Evolutionary conservation across 345 rosid species (phyloP), one percentile per base, ranked within the genome.

Genomic region (Brassica incana): DNA sequence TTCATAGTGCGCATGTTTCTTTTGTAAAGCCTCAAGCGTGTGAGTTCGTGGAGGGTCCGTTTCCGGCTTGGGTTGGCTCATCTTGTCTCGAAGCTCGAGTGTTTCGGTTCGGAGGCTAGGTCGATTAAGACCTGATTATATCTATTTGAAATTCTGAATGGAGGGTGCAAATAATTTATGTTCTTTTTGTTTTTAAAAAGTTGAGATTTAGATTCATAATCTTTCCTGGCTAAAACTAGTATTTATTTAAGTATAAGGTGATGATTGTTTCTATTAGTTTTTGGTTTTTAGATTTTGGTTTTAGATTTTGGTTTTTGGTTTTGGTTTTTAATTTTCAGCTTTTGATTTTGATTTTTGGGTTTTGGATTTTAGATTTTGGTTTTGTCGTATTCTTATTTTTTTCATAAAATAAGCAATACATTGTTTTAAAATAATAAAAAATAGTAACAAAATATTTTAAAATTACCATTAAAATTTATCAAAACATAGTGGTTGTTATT

Each of bases 1-100:
- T 79, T 81, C 76, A 74, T 85, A 84, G 69, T 65, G 85, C 85
- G 86, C 85, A 80, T 86, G 88, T 82, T 81, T 73, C 27, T 71
- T 87, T 88, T 81, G 81, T 69, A 67, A 80, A 82, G 66, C 71
- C 14, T 63, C 33, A 36, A 64, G 88, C 84, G 83, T 85, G 87
- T 75, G 52, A 36, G 54, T 62, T 52, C 33, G 38, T 70, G 76
- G 77, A 40, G 25, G 48, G 43, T 50, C 81, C 72, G 59, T 38
- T n/a, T 29, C 43, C 9, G 15, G 30, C 59, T 77, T 4, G 56
- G 43, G 32, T 71, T 25, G 7, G 18, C 30, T 69, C 70, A 11
- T 48, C 11, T 69, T 50, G 16, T 40, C 45, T 60, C 50, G 6
- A 35, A 29, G 11, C 40, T 33, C 48, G 4, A 30, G 60, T 76